Evolutionary conservation across 768 basidiomycete genomes (phyloP), one percentile per base, ranked within the genome.

Genomic region (Sporobolomyces pararoseus): DNA sequence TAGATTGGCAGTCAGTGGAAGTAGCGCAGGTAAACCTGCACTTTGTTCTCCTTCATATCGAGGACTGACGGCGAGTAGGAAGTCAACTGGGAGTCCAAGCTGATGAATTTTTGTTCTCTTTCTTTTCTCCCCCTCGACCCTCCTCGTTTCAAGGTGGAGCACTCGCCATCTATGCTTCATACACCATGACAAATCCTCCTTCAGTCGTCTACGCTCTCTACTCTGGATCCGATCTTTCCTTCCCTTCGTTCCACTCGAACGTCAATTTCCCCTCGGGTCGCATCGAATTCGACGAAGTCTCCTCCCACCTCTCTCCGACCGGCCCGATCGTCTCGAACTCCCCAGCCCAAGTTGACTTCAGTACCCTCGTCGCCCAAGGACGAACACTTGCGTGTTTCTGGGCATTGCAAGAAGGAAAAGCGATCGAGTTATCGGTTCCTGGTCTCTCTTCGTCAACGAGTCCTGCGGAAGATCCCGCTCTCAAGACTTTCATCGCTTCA

Each of bases 291-390:
- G 7, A 21, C 17, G 25, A 51, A 21, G 72, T 73, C 27, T 25
- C 52, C 4, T 44, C 55, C 2, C 63, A 68, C 64, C 64, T 73
- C 42, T 17, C 25, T 23, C 67, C 46, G 7, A 7, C 29, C 42
- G 65, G 63, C 2, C 64, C 67, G 13, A 64, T 69, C 72, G 72
- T 73, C 2, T 69, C 67, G 16, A 46, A 52, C 49, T 65, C 67
- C 3, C 67, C 72, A 21, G 72, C 72, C 14, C 29, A 73, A 25
- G 72, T 73, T 32, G 61, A 73, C n/a, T 73, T 73, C 47, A 4
- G 39, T 4, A 69, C 72, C 2, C 34, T 73, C 32, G 37, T 47
- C 27, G 72, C 72, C 23, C 16, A 49, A 4, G 53, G 47, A 7
- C 35, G 72, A 7, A 73, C 72, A 0, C 29, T 50, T 2, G 72